Evolutionary conservation across 805 yeast species (phyloP).

Genomic region (Candida silvatica): DNA sequence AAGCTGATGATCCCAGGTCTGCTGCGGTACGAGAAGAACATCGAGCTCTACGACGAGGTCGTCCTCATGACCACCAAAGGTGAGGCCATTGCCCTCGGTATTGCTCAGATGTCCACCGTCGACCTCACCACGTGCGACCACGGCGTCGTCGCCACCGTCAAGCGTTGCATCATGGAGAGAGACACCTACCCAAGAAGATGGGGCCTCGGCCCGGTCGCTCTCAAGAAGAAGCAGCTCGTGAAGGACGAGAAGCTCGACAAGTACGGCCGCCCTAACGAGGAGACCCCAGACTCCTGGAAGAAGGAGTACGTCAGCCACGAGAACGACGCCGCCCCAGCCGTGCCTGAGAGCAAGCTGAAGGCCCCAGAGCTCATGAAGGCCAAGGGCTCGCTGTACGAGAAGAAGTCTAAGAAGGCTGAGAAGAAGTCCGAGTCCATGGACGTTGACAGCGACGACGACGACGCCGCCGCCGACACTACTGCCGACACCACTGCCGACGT

Average conservation of each 20-base stretch:
- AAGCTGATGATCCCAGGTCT: constrained; percentile 98
- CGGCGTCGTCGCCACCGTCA: constrained; percentile 97
- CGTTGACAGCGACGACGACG: constrained; percentile 23
- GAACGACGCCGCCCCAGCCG: constrained; percentile 51
- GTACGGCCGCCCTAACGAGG: constrained; percentile 88
- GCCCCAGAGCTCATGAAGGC: constrained; percentile 31
- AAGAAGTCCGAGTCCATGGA: constrained; percentile 29
- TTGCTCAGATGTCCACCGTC: constrained; percentile 98
- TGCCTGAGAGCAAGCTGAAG: constrained; percentile 42
- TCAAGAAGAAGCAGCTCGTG: constrained; percentile 96
- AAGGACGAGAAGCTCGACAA: constrained; percentile 96
- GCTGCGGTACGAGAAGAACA: constrained; percentile 94
- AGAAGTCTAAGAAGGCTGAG: constrained; percentile 39
- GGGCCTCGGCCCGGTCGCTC: constrained; percentile 99
- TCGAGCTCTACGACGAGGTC: constrained; percentile 95
- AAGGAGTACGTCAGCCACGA: constrained; percentile 67
- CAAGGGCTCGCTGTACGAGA: constrained; percentile 35
- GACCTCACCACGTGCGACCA: constrained; percentile 96
- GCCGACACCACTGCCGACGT: constrained; percentile 1
- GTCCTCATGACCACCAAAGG: constrained; percentile 98
- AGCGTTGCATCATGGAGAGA: constrained; percentile 99
- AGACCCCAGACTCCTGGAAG: constrained; percentile 92
- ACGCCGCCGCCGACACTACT: not conserved
- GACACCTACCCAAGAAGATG: constrained; percentile 99
- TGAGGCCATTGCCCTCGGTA: constrained; percentile 97